These are phyloP conservation scores for Alternaria hordeiaustralica DNA, from an alignment of 2,329 filamentous ascomycete genomes.

Conservation along the genomic window DNA sequence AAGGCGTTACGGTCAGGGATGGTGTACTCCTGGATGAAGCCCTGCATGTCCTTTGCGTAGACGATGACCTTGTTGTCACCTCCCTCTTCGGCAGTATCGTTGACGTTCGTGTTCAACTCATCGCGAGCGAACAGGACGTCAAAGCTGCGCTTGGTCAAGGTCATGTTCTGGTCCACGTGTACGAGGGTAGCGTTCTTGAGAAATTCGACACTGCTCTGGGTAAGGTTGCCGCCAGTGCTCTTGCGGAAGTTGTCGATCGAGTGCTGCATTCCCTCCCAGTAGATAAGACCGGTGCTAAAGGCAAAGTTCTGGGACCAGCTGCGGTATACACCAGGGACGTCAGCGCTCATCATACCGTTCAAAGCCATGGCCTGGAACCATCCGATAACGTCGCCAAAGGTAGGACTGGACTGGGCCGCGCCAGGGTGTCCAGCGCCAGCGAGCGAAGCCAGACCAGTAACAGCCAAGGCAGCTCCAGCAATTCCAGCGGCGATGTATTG, in stretches of 20 bases:
- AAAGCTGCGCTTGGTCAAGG: slow-evolving; percentile 61
- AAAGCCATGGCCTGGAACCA: slow-evolving; percentile 95
- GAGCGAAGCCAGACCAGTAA: slow-evolving; percentile 75
- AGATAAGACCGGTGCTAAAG: slow-evolving; percentile 84
- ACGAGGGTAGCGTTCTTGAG: slow-evolving; percentile 79
- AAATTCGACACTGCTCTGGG: slow-evolving; percentile 75
- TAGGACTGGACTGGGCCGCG: slow-evolving; percentile 74
- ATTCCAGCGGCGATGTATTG: slow-evolving; percentile 85
- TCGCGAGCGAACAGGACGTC: slow-evolving; percentile 62
- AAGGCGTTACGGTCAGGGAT: slow-evolving; percentile 92
- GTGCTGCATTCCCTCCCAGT: slow-evolving; percentile 79
- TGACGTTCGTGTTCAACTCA: slow-evolving; percentile 41
- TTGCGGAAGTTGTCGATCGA: slow-evolving; percentile 84
- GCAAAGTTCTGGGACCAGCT: slow-evolving; percentile 93
- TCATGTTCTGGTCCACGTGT: slow-evolving; percentile 66
- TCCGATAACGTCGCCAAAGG: slow-evolving; percentile 82
- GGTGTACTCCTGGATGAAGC: slow-evolving; percentile 79
- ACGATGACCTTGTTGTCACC: slow-evolving; percentile 57
- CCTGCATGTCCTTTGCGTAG: slow-evolving; percentile 76
- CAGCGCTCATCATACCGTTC: slow-evolving; percentile 94
- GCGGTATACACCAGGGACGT: slow-evolving; percentile 84
- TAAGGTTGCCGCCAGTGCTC: slow-evolving; percentile 85
- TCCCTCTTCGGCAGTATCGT: slow-evolving; percentile 49
- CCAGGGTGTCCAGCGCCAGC: slow-evolving; percentile 60
- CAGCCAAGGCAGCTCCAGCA: slow-evolving; percentile 78